Conservation (phyloP, 257 asterid species). For the Ophiorrhiza pumila region DNA sequence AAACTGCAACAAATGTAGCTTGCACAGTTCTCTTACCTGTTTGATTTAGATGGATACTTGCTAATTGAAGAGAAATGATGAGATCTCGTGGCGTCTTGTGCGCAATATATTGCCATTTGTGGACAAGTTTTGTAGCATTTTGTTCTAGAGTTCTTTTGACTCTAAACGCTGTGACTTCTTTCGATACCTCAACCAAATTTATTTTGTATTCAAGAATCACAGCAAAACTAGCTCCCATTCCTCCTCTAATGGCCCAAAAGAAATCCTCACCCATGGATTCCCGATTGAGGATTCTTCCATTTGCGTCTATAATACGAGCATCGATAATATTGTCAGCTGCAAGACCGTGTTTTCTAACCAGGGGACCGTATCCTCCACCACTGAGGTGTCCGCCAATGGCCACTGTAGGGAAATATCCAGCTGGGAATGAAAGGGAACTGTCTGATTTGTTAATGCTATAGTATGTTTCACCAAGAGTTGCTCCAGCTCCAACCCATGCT, state of each 20-base stretch:
- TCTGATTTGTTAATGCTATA: background rate
- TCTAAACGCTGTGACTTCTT: background rate
- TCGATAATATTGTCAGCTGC: conserved; percentile 18
- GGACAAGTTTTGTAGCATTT: conserved; percentile 13
- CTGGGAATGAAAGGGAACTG: conserved; percentile 9
- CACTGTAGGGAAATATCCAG: conserved; percentile 20
- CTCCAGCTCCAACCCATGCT: conserved; percentile 22
- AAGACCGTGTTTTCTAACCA: conserved; percentile 11
- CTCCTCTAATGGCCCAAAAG: conserved; percentile 26
- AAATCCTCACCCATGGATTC: conserved; percentile 16
- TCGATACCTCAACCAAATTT: conserved; percentile 5
- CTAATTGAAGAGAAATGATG: background rate
- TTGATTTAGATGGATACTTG: background rate
- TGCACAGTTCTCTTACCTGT: conserved; percentile 4
- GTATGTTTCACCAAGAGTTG: conserved; percentile 20
- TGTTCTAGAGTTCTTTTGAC: conserved; percentile 9
- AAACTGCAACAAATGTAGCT: conserved; percentile 9
- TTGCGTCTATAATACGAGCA: conserved; percentile 11
- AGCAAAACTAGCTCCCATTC: conserved; percentile 14
- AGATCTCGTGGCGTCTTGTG: background rate
- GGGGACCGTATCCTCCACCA: conserved; percentile 23
- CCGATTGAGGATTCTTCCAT: conserved; percentile 18
- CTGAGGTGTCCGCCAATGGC: conserved; percentile 19
- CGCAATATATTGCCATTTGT: conserved; percentile 15
- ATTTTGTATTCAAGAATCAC: conserved; percentile 13